Evolutionary conservation across 192 early-diverging fungal species (phyloP), one percentile per base, ranked within the genome.

Genomic region (Backusella tarrabulga): DNA sequence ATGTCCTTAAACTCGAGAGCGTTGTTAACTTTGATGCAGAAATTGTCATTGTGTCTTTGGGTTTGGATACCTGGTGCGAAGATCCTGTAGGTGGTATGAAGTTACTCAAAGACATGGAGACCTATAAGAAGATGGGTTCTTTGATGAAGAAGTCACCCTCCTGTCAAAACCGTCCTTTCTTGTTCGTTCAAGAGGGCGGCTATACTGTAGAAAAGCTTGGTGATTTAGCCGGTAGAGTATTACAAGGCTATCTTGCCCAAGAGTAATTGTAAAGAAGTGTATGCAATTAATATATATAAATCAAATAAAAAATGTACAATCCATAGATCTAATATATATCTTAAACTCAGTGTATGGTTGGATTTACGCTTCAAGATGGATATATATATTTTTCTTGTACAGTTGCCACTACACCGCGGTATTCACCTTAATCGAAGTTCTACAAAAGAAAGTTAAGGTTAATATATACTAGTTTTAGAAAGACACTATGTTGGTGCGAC

Each of bases 61-160:
- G 92, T 0, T 85, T 93, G 6, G 92, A 93, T 78, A 92, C 90
- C 2, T 93, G 67, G 70, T 79, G 83, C 42, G 83, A 86, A 6
- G 87, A 89, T 41, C 86, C 86, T 41, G 81, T 89, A 32, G 86
- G 79, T 7, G 86, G 85, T 3, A 81, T 87, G 15, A 76, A 85
- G 42, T 35, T 83, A 3, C 83, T 84, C 11, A 76, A 83, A 0
- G 82, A 81, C n/a, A 50, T 56, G 21, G 50, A 63, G 4, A 81
- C 70, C 4, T 89, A 86, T 44, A 80, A 76, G 3, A 76, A 72
- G 54, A 86, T 87, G 32, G 87, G 86, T 12, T 71, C 79, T 21
- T 35, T 77, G 17, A 75, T 87, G 21, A 77, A 81, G 6, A 79
- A 67, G 1, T 17, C 66, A 11, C 34, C 35, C 21, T 72, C 66